These are phyloP conservation scores for Fistulifera solaris DNA, from an alignment of 108 stramenopile genomes.

Conservation along the genomic window DNA sequence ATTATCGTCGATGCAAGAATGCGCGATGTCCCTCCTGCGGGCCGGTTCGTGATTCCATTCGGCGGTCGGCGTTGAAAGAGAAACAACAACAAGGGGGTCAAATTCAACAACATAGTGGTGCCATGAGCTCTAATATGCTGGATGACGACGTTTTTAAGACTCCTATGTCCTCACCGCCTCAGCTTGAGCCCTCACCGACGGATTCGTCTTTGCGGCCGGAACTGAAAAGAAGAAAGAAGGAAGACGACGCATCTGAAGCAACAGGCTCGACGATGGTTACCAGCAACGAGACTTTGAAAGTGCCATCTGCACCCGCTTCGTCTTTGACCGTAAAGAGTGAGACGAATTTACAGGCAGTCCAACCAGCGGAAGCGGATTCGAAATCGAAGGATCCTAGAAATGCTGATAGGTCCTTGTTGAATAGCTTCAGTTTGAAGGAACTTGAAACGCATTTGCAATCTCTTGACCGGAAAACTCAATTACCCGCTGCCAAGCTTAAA, in stretches of 20 bases:
- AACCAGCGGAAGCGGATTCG: too few species aligned
- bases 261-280: too few species aligned
- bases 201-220: conserved; percentile 1
- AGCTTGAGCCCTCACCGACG: not conserved
- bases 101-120: not conserved
- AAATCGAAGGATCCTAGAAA: conserved; percentile 15
- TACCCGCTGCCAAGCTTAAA: conserved; percentile 68
- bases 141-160: not conserved
- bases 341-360: not conserved
- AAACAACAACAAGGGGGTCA: not conserved
- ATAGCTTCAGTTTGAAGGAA: conserved; percentile 85
- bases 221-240: conserved; percentile 3
- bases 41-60: conserved; percentile 92
- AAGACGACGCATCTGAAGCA: not conserved
- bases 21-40: conserved; percentile 87
- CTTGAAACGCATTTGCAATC: conserved; percentile 86
- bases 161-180: conserved; percentile 1
- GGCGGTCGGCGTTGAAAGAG: conserved; percentile 15
- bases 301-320: too few species aligned
- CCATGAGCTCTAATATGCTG: not conserved
- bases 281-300: too few species aligned
- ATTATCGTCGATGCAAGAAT: conserved; percentile 95
- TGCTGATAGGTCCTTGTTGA: conserved; percentile 80
- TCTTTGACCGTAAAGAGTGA: not conserved
- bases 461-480: conserved; percentile 54